Evolutionary conservation across 768 basidiomycete genomes (phyloP).

Genomic region (Tulasnella sp.): DNA sequence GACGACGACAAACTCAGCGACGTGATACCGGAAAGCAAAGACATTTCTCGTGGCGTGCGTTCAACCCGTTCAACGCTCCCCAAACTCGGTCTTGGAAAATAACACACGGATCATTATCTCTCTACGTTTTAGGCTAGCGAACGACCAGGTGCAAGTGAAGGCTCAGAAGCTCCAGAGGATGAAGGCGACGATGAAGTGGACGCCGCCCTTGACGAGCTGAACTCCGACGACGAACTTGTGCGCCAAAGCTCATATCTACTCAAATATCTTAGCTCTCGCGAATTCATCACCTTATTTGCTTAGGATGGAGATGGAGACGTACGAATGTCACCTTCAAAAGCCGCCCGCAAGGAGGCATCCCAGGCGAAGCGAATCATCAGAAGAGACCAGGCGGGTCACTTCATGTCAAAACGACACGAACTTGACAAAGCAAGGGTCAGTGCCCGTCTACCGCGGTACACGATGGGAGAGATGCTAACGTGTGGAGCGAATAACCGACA

Average conservation of each 20-base stretch:
- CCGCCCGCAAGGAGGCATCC: constrained; percentile 32
- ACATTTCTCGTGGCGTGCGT: constrained; percentile 77
- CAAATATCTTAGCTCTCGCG: background rate
- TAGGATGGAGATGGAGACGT: constrained; percentile 17
- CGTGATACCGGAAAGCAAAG: constrained; percentile 75
- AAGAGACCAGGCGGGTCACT: constrained; percentile 55
- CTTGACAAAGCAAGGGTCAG: constrained; percentile 83
- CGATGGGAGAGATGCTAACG: background rate
- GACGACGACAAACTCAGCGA: constrained; percentile 85
- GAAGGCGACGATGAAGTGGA: constrained; percentile 50
- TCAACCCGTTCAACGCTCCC: background rate
- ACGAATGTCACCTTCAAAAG: constrained; percentile 25
- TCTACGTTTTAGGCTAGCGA: constrained; percentile 40
- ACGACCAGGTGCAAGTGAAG: constrained; percentile 40
- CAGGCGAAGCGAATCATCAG: constrained; percentile 45
- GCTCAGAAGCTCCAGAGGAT: constrained; percentile 53
- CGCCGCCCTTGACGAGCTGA: constrained; percentile 50
- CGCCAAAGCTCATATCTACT: too few species aligned
- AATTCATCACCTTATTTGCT: background rate
- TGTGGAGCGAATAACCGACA: constrained; percentile 31
- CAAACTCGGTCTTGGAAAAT: background rate
- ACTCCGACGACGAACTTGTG: constrained; percentile 3
- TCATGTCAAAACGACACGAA: constrained; percentile 63
- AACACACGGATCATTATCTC: background rate
- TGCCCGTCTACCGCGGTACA: background rate